These are phyloP conservation scores for Trichophyton mentagrophytes DNA, from an alignment of 2,329 filamentous ascomycete species.

Conservation along the genomic window DNA sequence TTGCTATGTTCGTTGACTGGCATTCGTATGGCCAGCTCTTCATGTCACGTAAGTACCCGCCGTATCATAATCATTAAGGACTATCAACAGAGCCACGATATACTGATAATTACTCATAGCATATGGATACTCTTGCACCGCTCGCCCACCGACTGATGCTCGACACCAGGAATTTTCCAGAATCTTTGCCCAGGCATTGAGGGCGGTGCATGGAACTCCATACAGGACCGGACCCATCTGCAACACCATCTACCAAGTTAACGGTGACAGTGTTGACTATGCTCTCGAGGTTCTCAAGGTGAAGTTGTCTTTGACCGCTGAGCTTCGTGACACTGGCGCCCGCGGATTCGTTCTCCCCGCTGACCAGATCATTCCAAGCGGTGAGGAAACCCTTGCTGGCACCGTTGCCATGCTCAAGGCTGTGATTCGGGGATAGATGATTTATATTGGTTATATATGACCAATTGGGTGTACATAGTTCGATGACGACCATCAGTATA, in stretches of 20 bases:
- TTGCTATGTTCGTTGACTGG: conserved; percentile 52
- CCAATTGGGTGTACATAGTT: background rate
- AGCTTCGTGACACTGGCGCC: conserved; percentile 38
- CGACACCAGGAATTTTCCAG: conserved; percentile 40
- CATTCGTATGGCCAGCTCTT: conserved; percentile 52
- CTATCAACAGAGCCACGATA: background rate
- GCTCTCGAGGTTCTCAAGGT: conserved; percentile 33
- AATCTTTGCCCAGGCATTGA: conserved; percentile 41
- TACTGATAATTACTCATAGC: conserved; percentile 15
- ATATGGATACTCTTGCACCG: conserved; percentile 48
- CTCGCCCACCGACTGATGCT: conserved; percentile 34
- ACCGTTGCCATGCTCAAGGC: conserved; percentile 13
- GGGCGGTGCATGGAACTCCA: conserved; percentile 39
- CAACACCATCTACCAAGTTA: conserved; percentile 47
- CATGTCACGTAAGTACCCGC: conserved; percentile 25
- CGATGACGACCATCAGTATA: background rate
- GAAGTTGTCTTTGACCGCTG: conserved; percentile 37
- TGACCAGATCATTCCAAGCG: conserved; percentile 36
- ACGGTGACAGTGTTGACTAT: conserved; percentile 31
- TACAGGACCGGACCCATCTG: conserved; percentile 40
- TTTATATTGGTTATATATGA: background rate
- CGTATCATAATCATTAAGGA: background rate
- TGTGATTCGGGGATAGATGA: background rate
- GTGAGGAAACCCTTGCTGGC: conserved; percentile 37
- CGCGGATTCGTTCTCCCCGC: conserved; percentile 40